phyloP scores from a whole-genome alignment of 73 alveolate species.

The Paramecium octaurelia region DNA sequence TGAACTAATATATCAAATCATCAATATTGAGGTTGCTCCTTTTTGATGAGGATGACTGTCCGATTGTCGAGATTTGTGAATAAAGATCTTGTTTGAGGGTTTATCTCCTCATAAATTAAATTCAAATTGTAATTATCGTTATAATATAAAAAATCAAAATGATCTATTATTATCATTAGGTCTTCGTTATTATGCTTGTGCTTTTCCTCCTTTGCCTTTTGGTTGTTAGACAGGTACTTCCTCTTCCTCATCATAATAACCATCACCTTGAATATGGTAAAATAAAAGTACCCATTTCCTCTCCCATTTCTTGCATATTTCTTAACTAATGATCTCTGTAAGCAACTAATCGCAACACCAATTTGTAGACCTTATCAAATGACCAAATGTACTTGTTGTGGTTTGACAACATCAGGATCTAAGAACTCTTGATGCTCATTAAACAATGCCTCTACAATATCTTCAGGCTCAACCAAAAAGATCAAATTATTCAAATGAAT shows the following conservation, averaged over 20 bases:
- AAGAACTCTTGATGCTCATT: slow-evolving; percentile 24
- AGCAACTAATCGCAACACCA: slow-evolving; percentile 40
- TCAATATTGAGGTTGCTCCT: slow-evolving; percentile 14
- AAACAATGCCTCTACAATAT: slow-evolving; percentile 18
- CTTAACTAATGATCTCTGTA: slow-evolving; percentile 40
- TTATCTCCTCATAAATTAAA: slow-evolving; percentile 3
- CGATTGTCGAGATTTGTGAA: neutral
- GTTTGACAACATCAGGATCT: slow-evolving; percentile 44
- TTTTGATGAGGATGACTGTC: neutral
- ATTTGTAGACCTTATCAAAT: slow-evolving; percentile 1
- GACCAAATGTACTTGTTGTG: neutral
- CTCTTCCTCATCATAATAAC: slow-evolving; percentile 19
- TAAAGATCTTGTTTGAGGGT: neutral
- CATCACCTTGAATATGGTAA: neutral
- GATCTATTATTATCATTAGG: slow-evolving; percentile 44
- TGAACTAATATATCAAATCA: neutral
- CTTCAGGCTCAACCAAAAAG: slow-evolving; percentile 43
- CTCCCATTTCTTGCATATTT: slow-evolving; percentile 50
- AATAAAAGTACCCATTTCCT: slow-evolving; percentile 38
- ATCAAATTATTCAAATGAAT: slow-evolving; percentile 44
- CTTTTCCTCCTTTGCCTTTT: slow-evolving; percentile 4
- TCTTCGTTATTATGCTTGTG: neutral
- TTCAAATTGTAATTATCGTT: slow-evolving; percentile 19
- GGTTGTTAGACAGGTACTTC: neutral
- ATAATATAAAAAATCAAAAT: slow-evolving; percentile 18